Evolutionary conservation across 2,329 filamentous ascomycete species (phyloP).

Genomic region (Aspergillus eucalypticola): DNA sequence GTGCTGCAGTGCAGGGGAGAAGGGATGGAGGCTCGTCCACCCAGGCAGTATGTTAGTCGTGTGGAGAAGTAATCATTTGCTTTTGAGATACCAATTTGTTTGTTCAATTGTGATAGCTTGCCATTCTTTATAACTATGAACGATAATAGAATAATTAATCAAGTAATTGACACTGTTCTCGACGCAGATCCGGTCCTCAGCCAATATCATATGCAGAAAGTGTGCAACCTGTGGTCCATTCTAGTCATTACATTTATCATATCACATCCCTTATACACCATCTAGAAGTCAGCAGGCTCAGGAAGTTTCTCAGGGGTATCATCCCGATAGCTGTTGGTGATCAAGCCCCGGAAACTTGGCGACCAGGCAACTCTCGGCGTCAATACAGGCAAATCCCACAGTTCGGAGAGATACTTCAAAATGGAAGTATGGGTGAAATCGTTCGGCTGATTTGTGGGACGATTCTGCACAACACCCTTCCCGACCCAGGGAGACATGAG

Average conservation of each 20-base stretch:
- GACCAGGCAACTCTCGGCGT: constrained; percentile 42
- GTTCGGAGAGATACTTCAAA: constrained; percentile 44
- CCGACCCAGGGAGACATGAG: constrained; percentile 49
- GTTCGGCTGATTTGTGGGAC: constrained; percentile 37
- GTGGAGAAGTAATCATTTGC: background rate
- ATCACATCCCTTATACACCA: background rate
- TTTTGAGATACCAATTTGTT: background rate
- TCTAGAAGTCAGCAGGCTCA: constrained; percentile 26
- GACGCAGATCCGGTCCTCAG: too few relatives aligned
- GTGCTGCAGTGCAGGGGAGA: background rate
- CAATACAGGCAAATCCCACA: constrained; percentile 45
- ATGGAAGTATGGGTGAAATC: constrained; percentile 51
- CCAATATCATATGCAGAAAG: too few relatives aligned
- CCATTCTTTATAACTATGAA: background rate
- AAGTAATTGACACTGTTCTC: too few relatives aligned
- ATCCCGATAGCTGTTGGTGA: constrained; percentile 25
- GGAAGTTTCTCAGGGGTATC: constrained; percentile 32
- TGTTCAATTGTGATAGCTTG: background rate
- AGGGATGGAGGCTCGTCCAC: too few relatives aligned
- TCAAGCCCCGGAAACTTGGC: constrained; percentile 39
- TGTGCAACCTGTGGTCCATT: background rate
- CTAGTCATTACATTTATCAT: background rate
- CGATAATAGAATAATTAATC: background rate
- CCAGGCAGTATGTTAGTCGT: too few relatives aligned
- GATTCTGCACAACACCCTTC: constrained; percentile 44